Evolutionary conservation across 2,329 filamentous ascomycete species (phyloP), one percentile per base, ranked within the genome.

Genomic region (Berkeleyomyces rouxiae): DNA sequence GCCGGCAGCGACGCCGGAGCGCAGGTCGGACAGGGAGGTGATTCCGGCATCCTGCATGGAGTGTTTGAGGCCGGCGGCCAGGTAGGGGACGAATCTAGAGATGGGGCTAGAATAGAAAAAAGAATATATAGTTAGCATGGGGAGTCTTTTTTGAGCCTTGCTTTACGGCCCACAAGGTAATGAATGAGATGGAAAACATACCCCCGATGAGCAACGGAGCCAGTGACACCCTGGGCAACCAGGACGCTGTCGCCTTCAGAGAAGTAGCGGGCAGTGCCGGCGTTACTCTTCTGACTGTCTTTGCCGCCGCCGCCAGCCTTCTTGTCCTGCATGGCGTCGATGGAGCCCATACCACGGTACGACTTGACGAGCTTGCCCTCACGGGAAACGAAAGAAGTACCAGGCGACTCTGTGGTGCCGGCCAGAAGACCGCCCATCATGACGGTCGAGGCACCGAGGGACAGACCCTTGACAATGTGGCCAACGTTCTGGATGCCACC

Each of bases 371-470:
- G 85, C 81, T 97, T 95, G 67, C 93, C 93, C 76, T 97, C 92
- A 65, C 88, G 87, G 71, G 89, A 95, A 69, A 99, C 90, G 71
- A 95, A 97, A 68, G 95, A 97, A 67, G 92, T 91, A 67, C 93
- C 95, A 43, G 93, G 93, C 44, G 92, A 97, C 77, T 99, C 93
- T 49, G 92, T 96, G 67, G 93, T 97, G 73, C 95, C 93, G 59
- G 93, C 93, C 67, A 99, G 82, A 61, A 99, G 85, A 77, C 93
- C 95, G 70, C 93, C 93, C 93, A 99, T 99, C 93, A 99, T 99
- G 73, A 99, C 87, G 44, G 91, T 95, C 55, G 88, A 90, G 64
- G 93, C 93, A 68, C 93, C 93, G 67, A 99, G 85, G 57, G 93
- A 86, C 67, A 99, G 85, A 72, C 91, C 92, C 82, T 99, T 99